Conservation (phyloP, 2,329 filamentous ascomycete species). For the Chaetomium olivaceum region DNA sequence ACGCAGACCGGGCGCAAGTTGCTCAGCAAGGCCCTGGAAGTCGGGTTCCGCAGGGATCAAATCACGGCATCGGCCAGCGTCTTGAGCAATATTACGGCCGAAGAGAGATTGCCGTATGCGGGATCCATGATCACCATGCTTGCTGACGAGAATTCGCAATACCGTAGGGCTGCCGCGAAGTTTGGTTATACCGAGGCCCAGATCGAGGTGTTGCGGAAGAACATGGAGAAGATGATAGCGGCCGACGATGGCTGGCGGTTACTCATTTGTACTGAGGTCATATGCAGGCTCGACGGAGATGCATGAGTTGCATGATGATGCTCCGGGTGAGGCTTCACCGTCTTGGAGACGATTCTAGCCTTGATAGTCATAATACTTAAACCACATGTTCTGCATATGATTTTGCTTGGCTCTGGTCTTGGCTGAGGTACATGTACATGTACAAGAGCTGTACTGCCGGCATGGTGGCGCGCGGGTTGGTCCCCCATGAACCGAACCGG, state of each 20-base stretch:
- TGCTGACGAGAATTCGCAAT: not conserved
- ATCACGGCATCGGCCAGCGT: not conserved
- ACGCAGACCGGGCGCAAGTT: constrained; percentile 21
- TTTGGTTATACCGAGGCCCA: not conserved
- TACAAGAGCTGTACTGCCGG: not conserved
- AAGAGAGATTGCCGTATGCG: not conserved
- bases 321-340: not conserved
- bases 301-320: not conserved
- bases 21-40: constrained; percentile 18
- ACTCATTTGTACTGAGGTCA: constrained; percentile 15
- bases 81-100: not conserved
- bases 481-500: not conserved
- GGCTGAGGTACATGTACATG: not conserved
- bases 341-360: not conserved
- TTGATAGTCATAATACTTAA: not conserved
- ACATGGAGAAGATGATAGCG: constrained; percentile 20
- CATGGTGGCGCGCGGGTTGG: not conserved
- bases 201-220: constrained; percentile 21
- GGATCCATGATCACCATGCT: not conserved
- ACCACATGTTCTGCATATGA: not conserved
- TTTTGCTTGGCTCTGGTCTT: not conserved
- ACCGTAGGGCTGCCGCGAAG: not conserved
- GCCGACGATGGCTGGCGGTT: constrained; percentile 21
- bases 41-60: constrained; percentile 7
- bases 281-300: constrained; percentile 8